Evolutionary conservation across 495 filamentous ascomycete species (phyloP).

Genomic region (Bombardia bombarda): DNA sequence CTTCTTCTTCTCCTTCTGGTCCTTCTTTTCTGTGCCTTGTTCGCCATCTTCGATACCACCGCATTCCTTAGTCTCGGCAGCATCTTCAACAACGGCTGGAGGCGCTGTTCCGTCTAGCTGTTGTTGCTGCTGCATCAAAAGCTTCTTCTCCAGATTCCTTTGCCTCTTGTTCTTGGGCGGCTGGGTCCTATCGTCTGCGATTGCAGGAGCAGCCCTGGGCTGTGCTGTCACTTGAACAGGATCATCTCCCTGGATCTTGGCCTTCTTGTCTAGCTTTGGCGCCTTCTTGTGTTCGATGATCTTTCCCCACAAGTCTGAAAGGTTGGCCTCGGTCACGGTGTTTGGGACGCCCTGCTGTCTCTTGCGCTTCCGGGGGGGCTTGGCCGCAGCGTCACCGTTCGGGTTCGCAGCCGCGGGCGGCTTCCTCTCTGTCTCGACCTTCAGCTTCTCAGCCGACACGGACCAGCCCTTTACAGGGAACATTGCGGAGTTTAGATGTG

Average conservation of each 20-base stretch:
- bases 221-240: too few species aligned
- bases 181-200: too few species aligned
- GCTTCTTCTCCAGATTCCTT: background rate
- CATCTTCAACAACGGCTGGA: background rate
- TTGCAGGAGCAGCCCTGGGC: too few species aligned
- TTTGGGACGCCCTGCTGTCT: too few species aligned
- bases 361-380: constrained; percentile 48
- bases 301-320: constrained; percentile 67
- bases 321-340: constrained; percentile 62
- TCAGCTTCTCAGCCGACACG: constrained; percentile 59
- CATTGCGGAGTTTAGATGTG: constrained; percentile 42
- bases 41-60: constrained; percentile 14
- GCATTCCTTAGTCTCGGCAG: constrained; percentile 10
- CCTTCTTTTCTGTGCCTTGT: constrained; percentile 13
- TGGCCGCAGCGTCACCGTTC: background rate
- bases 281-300: constrained; percentile 61
- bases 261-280: constrained; percentile 6
- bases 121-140: too few species aligned
- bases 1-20: constrained; percentile 29
- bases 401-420: constrained; percentile 21
- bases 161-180: background rate
- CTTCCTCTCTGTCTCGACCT: constrained; percentile 46
- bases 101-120: constrained; percentile 23
- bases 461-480: constrained; percentile 92
- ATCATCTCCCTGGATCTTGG: too few species aligned